phyloP scores from a whole-genome alignment of 148 eudicot species.

The Rhododendron kiyosumense region DNA sequence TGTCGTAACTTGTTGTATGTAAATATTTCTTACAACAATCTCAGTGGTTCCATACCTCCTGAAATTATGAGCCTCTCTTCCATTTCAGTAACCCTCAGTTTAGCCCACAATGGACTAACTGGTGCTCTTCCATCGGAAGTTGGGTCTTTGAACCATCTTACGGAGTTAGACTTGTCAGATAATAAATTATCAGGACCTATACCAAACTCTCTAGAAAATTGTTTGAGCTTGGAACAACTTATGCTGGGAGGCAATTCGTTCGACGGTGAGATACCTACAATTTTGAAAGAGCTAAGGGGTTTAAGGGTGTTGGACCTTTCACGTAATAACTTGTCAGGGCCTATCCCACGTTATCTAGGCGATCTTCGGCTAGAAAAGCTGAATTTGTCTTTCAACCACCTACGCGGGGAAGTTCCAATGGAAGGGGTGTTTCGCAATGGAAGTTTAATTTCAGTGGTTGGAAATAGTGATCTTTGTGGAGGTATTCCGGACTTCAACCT shows the following conservation, averaged over 20 bases:
- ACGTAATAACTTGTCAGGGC: neutral
- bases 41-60: slow-evolving; percentile 18
- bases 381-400: neutral
- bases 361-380: neutral
- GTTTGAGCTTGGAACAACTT: neutral
- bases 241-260: neutral
- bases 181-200: neutral
- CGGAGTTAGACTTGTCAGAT: neutral
- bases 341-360: neutral
- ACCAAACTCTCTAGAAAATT: neutral
- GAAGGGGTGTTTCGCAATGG: neutral
- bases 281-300: neutral
- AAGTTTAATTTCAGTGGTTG: neutral
- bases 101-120: slow-evolving; percentile 4
- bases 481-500: neutral
- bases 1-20: neutral
- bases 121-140: slow-evolving; percentile 7
- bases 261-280: neutral
- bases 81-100: neutral
- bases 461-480: slow-evolving; percentile 9
- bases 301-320: slow-evolving; percentile 4
- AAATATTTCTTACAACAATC: neutral
- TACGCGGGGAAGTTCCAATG: neutral
- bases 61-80: neutral
- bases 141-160: slow-evolving; percentile 5